Percentiles rank a stretch among this genome's conserved stretches.
Conservation (phyloP, 176 grass and related monocot species). For the Rhynchospora breviuscula region DNA sequence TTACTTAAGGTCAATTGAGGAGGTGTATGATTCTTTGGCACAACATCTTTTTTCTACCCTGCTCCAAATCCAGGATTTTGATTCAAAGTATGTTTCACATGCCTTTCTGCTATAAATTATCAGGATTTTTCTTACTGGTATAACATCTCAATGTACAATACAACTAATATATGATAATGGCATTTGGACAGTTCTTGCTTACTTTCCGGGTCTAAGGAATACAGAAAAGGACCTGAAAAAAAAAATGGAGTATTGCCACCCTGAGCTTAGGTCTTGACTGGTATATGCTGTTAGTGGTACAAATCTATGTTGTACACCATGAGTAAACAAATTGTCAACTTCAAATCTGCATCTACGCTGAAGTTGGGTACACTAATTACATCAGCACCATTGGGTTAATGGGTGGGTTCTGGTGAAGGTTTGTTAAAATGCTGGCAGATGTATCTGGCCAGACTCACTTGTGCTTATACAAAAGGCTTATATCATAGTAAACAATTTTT, state of each 20-base stretch:
- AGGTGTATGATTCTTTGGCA: constrained; percentile 72
- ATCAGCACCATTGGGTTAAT: not conserved
- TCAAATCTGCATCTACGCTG: not conserved
- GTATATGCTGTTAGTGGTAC: not conserved
- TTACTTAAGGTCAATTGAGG: constrained; percentile 63
- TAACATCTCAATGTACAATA: not conserved
- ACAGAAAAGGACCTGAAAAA: not conserved
- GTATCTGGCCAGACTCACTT: not conserved
- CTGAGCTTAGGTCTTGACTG: not conserved
- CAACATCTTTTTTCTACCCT: constrained; percentile 58
- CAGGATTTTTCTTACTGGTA: not conserved
- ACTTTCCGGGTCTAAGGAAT: not conserved
- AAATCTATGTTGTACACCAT: not conserved
- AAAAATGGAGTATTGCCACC: not conserved
- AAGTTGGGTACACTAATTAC: not conserved
- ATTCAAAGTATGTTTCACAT: constrained; percentile 56
- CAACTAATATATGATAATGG: not conserved
- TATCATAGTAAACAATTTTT: not conserved
- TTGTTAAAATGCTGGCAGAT: not conserved
- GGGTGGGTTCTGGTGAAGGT: not conserved
- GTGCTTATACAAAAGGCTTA: not conserved
- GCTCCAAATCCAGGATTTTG: constrained; percentile 35
- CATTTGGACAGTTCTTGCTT: not conserved
- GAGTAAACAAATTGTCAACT: not conserved
- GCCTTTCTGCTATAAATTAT: not conserved